A percentile compares a stretch with the other conserved stretches of the same genome.
Evolutionary conservation across 2,329 filamentous ascomycete species (phyloP).

Genomic region (Zopfia rhizophila): DNA sequence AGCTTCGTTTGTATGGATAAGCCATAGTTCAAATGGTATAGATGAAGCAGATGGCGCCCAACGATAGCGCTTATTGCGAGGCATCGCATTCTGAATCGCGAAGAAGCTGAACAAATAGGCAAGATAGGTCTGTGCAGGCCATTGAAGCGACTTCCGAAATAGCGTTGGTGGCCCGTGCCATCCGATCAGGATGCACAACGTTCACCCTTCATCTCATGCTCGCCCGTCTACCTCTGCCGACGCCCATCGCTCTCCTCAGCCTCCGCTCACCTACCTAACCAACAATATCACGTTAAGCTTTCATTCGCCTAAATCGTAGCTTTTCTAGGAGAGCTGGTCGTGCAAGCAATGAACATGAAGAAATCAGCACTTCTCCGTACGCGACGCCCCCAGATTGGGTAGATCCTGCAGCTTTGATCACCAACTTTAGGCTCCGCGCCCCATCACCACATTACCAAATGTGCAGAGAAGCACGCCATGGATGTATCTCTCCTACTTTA

Average conservation of each 20-base stretch:
- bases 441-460: too few relatives aligned
- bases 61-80: too few relatives aligned
- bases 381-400: too few relatives aligned
- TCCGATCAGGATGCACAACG: constrained; percentile 2
- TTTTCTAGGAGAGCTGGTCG: too few relatives aligned
- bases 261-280: constrained; percentile 19
- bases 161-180: constrained; percentile 5
- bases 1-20: constrained; percentile 1
- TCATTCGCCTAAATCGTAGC: constrained; percentile 3
- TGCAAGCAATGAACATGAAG: background rate
- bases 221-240: background rate
- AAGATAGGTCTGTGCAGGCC: too few relatives aligned
- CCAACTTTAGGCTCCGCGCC: too few relatives aligned
- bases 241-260: constrained; percentile 15
- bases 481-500: constrained; percentile 3
- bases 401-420: too few relatives aligned
- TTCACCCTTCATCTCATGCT: constrained; percentile 13
- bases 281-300: constrained; percentile 1
- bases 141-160: too few relatives aligned
- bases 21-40: constrained; percentile 5
- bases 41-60: constrained; percentile 10
- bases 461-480: constrained; percentile 1
- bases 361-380: too few relatives aligned
- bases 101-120: too few relatives aligned
- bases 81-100: too few relatives aligned